Conservation (phyloP, 345 rosid species). For the Fremontodendron californicum region DNA sequence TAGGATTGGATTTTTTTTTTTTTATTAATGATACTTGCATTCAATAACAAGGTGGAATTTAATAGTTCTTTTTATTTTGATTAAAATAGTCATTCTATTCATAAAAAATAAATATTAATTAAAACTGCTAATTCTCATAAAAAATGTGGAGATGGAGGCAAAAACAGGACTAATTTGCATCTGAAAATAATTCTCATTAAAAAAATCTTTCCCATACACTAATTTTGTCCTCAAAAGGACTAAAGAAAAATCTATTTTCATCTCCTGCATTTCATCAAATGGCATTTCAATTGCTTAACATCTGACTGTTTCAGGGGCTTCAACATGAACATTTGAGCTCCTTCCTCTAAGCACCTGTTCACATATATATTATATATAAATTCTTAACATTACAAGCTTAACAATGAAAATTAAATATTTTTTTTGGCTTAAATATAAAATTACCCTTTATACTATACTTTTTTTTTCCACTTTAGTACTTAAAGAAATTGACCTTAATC, state of each 20-base stretch:
- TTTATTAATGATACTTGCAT: too few relatives aligned
- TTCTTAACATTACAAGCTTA: not conserved
- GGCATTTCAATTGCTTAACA: conserved; percentile 52
- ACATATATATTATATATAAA: not conserved
- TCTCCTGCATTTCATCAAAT: conserved; percentile 41
- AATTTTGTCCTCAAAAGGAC: not conserved
- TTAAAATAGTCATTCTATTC: too few relatives aligned
- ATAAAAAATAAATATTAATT: not conserved
- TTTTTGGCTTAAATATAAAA: too few relatives aligned
- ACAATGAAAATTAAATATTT: too few relatives aligned
- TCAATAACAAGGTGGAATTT: too few relatives aligned
- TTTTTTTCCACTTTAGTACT: too few relatives aligned
- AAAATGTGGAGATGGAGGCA: not conserved
- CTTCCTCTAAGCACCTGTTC: conserved; percentile 70
- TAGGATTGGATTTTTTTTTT: too few relatives aligned
- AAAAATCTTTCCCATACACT: conserved; percentile 1
- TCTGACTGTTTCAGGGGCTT: conserved; percentile 83
- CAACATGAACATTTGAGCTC: conserved; percentile 85
- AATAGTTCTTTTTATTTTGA: too few relatives aligned
- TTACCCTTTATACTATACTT: too few relatives aligned
- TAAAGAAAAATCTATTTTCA: not conserved
- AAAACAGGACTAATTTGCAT: not conserved
- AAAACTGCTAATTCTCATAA: not conserved
- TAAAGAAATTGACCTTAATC: too few relatives aligned
- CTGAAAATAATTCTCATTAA: not conserved